Evolutionary conservation across 495 filamentous ascomycete genomes (phyloP).

Genomic region (Aspergillus sparsus): DNA sequence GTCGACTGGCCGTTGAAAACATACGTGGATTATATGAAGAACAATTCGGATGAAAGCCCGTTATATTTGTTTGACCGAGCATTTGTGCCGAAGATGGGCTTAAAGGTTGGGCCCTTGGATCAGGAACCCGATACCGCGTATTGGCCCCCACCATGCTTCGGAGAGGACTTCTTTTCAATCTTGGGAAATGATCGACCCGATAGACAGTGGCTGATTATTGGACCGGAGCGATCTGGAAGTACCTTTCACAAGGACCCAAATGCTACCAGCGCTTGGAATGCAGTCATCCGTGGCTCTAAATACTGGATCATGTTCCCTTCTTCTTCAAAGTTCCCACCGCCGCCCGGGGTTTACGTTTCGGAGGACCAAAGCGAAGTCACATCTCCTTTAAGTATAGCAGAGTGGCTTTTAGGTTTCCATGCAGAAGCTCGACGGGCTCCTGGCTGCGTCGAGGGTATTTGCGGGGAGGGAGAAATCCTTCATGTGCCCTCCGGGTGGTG

Average conservation of each 20-base stretch:
- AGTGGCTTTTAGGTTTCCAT: constrained; percentile 93
- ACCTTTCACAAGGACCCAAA: constrained; percentile 92
- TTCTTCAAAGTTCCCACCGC: constrained; percentile 58
- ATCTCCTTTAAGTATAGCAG: constrained; percentile 89
- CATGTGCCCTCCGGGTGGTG: constrained; percentile 96
- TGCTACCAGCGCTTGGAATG: constrained; percentile 89
- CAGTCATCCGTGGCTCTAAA: constrained; percentile 85
- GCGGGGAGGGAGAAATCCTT: constrained; percentile 81
- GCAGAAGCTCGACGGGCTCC: constrained; percentile 74
- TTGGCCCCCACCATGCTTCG: constrained; percentile 85
- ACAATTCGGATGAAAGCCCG: constrained; percentile 84
- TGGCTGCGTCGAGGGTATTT: constrained; percentile 87
- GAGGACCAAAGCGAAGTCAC: constrained; percentile 94
- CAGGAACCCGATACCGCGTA: constrained; percentile 60
- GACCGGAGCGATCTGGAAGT: constrained; percentile 85
- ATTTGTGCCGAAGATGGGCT: constrained; percentile 85
- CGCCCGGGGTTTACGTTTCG: constrained; percentile 90
- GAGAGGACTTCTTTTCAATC: constrained; percentile 82
- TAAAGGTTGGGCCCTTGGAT: constrained; percentile 57
- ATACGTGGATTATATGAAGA: constrained; percentile 81
- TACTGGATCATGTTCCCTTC: constrained; percentile 98
- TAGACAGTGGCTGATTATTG: constrained; percentile 90
- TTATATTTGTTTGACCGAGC: constrained; percentile 88
- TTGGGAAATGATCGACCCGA: constrained; percentile 81
- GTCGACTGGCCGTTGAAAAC: constrained; percentile 85